Base-by-base conservation (phyloP, 352 stramenopile species). In the Phytophthora pseudosyringae region DNA sequence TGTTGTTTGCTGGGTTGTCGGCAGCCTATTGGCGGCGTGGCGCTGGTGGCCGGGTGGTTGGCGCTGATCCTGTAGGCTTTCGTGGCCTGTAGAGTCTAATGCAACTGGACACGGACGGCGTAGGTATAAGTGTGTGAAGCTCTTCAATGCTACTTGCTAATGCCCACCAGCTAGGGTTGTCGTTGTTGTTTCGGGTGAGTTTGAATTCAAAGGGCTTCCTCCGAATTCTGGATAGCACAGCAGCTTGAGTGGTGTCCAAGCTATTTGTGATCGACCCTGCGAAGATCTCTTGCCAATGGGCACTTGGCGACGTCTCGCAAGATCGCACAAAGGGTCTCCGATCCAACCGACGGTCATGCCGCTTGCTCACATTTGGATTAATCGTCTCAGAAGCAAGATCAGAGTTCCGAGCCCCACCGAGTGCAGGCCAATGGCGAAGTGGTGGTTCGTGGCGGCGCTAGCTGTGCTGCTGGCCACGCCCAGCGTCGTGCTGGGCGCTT, bases 41-140 rank as follows among this genome's bases (percentile, higher is more conserved):
- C 83, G 25, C 59, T 91, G 13, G 71, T 94, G 16, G 86, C 81
- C 26, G 86, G 86, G 3, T 94, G 86, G 86, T 67, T 94, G 18
- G 79, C 83, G 12, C 40, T 94, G 40, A 36, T 94, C 28, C 50
- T 94, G 44, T 94, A 83, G 65, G 54, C 4, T 29, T 32, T 21
- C 28, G 36, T 41, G 36, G 36, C 16, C 16, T 21, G 36, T 41
- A 12, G 21, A 12, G 21, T 21, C 21, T 21, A 21, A 21, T 21
- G 21, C 21, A 40, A n/a, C 12, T 40, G 39, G 39, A 45, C 18
- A n/a, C 0, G 13, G 39, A 28, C 18, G 39, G 36, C 21, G 13
- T 21, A 41, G 9, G 13, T 21, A 41, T n/a, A 47, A 5, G 2
- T 21, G 2, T 21, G 21, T 21, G 21, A 21, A 21, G 21, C 21